Evolutionary conservation across 768 basidiomycete species (phyloP), one percentile per base, ranked within the genome.

Genomic region (Hygrophorus russula): DNA sequence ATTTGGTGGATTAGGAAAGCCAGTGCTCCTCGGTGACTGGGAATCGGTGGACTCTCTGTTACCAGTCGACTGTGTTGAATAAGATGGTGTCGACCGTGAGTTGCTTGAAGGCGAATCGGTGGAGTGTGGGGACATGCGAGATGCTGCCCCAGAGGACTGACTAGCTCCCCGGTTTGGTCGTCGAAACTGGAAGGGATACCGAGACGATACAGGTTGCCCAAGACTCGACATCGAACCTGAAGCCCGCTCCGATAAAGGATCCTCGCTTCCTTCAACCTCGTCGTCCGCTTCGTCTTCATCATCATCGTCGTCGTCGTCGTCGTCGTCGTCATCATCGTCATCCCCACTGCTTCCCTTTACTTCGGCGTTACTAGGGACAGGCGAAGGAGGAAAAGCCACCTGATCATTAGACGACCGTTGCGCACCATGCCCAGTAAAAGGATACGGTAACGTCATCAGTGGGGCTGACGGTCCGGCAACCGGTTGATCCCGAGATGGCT

Each of bases 201-300:
- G 71, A 17, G 82, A 78, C 28, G 64, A 59, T 41, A 90, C 69
- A 1, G 85, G 87, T 17, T 82, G 80, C 2, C 88, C 88, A 4
- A 91, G 72, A 48, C 82, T 85, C 2, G 87, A 90, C 79, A 91
- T 78, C 6, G 88, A 90, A 14, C 78, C 83, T 0, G 85, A 86
- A 4, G 76, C 81, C 13, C 79, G 70, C 33, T 75, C 76, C 3
- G 78, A 73, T 0, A 80, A 79, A 3, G 65, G 71, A 1, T 64
- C 72, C 30, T 73, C 74, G 10, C 68, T 72, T 1, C 58, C 67
- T 1, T 62, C 69, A 0, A 67, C 66, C 0, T 67, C 70, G 0
- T 61, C 67, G 4, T 67, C 68, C 0, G 58, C 61, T 3, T 56
- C 58, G 1, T 58, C 59, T 0, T 57, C 55, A 0, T 55, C 59